phyloP scores from a whole-genome alignment of 345 rosid species.

The Triadica sebifera region DNA sequence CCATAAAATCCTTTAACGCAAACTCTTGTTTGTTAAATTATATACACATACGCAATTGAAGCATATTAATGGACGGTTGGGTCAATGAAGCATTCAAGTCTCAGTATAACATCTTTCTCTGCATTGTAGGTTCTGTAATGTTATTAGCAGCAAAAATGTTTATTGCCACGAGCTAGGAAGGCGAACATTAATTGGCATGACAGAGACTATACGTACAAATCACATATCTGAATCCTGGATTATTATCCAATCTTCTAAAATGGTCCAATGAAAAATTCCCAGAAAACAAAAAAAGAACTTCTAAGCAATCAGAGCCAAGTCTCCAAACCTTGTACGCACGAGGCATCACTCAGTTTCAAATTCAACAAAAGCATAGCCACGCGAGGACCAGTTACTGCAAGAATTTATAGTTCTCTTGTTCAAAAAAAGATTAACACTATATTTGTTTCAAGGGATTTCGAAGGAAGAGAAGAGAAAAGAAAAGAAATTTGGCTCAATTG shows the following conservation, averaged over 20 bases:
- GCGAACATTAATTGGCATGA: not conserved
- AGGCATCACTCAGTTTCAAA: slow-evolving; percentile 78
- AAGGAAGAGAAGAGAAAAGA: too few relatives aligned
- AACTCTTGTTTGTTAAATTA: not conserved
- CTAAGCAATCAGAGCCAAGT: not conserved
- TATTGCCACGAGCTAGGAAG: not conserved
- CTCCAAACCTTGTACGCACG: slow-evolving; percentile 73
- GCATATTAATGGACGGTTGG: too few relatives aligned
- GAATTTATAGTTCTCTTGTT: not conserved
- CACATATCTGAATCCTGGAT: not conserved
- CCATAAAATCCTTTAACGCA: not conserved
- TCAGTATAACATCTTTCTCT: not conserved
- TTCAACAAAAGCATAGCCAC: slow-evolving; percentile 89
- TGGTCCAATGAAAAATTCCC: not conserved
- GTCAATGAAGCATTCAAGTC: not conserved
- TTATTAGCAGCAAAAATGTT: not conserved
- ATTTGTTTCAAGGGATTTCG: too few relatives aligned
- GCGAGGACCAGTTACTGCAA: slow-evolving; percentile 82
- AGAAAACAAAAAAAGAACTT: not conserved
- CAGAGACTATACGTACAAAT: not conserved
- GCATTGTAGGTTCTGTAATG: not conserved
- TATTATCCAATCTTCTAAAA: not conserved
- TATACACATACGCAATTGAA: not conserved
- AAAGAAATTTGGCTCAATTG: too few relatives aligned
- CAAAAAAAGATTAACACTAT: not conserved